Evolutionary conservation across 441 rosid species (phyloP).

Genomic region (Capsella rubella): DNA sequence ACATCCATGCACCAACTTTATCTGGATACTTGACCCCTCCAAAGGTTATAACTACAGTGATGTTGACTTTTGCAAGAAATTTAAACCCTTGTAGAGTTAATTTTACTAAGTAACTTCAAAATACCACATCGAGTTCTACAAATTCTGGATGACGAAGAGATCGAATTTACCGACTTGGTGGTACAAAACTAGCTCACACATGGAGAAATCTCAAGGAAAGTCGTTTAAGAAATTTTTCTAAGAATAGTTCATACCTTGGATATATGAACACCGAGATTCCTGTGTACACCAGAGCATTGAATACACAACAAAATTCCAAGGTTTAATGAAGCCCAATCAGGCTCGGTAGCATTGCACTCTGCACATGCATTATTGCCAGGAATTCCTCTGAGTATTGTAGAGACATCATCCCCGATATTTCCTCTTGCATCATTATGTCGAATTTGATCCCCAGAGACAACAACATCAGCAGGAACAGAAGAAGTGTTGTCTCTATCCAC

Average conservation of each 20-base stretch:
- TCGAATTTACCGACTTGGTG: neutral
- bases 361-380: constrained; percentile 92
- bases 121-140: constrained; percentile 7
- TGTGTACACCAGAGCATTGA: constrained; percentile 94
- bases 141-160: constrained; percentile 1
- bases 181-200: constrained; percentile 7
- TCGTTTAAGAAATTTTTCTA: neutral
- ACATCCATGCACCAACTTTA: neutral
- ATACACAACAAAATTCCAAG: constrained; percentile 90
- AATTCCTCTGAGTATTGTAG: constrained; percentile 63
- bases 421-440: constrained; percentile 44
- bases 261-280: constrained; percentile 95
- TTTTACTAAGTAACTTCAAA: constrained; percentile 10
- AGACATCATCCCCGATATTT: constrained; percentile 55
- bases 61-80: constrained; percentile 30
- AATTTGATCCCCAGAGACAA: constrained; percentile 43
- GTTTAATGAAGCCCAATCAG: constrained; percentile 97
- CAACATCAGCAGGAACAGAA: constrained; percentile 46
- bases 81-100: neutral
- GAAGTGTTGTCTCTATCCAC: constrained; percentile 43
- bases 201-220: neutral
- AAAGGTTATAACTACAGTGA: constrained; percentile 20
- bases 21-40: neutral
- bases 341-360: constrained; percentile 81
- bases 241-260: constrained; percentile 70